Evolutionary conservation across 2,329 filamentous ascomycete species (phyloP), one percentile per base, ranked within the genome.

Genomic region (Sporothrix variecibatus): DNA sequence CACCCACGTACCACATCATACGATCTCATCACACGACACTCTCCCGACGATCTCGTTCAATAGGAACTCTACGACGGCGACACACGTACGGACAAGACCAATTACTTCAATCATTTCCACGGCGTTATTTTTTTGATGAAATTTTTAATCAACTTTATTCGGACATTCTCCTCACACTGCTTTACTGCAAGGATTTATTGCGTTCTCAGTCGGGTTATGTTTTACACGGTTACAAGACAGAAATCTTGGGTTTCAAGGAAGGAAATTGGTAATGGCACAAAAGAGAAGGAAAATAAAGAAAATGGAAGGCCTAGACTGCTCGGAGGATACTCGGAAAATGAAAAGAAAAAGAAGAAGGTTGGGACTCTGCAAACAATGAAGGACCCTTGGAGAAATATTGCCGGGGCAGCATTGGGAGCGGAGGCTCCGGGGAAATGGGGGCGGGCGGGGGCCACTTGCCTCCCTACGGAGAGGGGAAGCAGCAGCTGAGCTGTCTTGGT

Each of bases 381-480:
- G 17, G 12, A 34, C 34, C 8, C 4, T 23, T 11, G 68, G 60
- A 23, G 60, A 40, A 64, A 17, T 31, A 64, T 64, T 64, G 31
- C 60, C 60, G 60, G 60, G 31, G 60, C 8, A 64, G 31, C 31
- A 40, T 23, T 40, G 60, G 67, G 31, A 38, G 69, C 56, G 53
- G 53, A 46, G 43, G 67, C 11, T 46, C 38, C 65, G 26, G 28
- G 43, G 65, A 69, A 53, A 69, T 38, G 65, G 65, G 26, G 17
- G 23, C 38, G 38, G 56, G 34, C 34, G 51, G 31, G 58, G 58
- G 58, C 20, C 58, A 38, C 15, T 64, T 28, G 15, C n/a, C 38
- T 12, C 12, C 8, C n/a, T 65, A 11, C 38, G 40, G 64, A 67
- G 64, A 67, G 38, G 64, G 64, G 23, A 49, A 67, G 9, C 1